Evolutionary conservation across 208 protist genomes (phyloP).

Genomic region (Novymonas esmeraldas): DNA sequence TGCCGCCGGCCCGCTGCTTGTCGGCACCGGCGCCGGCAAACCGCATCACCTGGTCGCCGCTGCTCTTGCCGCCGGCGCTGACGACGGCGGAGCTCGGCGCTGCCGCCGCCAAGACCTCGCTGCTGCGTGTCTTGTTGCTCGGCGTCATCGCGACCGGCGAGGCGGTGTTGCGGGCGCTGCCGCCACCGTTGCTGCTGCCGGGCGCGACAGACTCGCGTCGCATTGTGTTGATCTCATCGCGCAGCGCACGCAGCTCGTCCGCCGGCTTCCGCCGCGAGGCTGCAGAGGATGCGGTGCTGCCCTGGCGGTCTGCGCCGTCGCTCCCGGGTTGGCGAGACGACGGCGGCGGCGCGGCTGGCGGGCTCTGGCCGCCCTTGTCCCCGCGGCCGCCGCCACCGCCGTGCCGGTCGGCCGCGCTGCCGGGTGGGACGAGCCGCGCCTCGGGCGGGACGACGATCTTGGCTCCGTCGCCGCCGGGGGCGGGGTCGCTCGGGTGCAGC

Average conservation of each 20-base stretch:
- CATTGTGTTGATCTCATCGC: slow-evolving; percentile 39
- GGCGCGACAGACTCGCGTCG: slow-evolving; percentile 19
- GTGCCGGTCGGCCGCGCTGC: not conserved
- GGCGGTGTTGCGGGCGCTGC: not conserved
- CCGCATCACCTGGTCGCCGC: slow-evolving; percentile 22
- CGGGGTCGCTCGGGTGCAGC: slow-evolving; percentile 25
- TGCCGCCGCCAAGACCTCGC: not conserved
- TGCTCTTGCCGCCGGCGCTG: not conserved
- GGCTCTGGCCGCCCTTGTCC: not conserved
- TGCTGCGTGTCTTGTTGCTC: not conserved
- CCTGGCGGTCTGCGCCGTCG: not conserved
- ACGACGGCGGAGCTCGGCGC: not conserved
- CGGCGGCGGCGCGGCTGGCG: not conserved
- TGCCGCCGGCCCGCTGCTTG: too few relatives aligned
- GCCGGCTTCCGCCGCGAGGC: slow-evolving; percentile 15
- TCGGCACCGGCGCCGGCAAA: too few relatives aligned
- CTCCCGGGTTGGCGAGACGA: not conserved
- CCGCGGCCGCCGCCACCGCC: not conserved
- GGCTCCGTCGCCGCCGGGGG: slow-evolving; percentile 13
- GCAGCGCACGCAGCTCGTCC: slow-evolving; percentile 58
- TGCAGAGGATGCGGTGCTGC: not conserved
- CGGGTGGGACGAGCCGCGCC: slow-evolving; percentile 14
- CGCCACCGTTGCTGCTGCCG: not conserved
- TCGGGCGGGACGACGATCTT: slow-evolving; percentile 38
- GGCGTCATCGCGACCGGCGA: slow-evolving; percentile 1